phyloP scores from a whole-genome alignment of 2,329 filamentous ascomycete species.

The Chaetomiaceae sp. region DNA sequence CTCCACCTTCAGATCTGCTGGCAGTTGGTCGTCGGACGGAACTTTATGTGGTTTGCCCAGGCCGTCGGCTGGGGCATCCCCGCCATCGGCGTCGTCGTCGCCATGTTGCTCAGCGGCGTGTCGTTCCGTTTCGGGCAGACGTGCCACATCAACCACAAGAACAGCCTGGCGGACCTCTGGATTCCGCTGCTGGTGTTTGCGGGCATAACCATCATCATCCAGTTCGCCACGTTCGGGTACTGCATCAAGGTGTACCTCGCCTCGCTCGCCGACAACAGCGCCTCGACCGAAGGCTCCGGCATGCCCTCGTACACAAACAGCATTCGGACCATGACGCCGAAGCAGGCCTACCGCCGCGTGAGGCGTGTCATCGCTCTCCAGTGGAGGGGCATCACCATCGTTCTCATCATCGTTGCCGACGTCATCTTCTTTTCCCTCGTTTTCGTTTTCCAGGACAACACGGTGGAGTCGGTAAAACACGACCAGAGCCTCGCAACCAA shows the following conservation, averaged over 20 bases:
- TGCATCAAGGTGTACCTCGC: constrained; percentile 93
- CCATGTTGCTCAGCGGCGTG: constrained; percentile 80
- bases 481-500: constrained; percentile 48
- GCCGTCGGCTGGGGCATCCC: constrained; percentile 80
- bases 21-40: constrained; percentile 83
- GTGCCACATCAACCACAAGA: constrained; percentile 88
- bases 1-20: constrained; percentile 98
- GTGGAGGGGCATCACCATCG: constrained; percentile 88
- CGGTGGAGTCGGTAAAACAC: constrained; percentile 55
- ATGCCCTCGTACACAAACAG: constrained; percentile 74
- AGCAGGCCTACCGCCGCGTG: constrained; percentile 82
- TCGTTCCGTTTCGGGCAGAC: constrained; percentile 89
- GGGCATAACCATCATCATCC: constrained; percentile 69
- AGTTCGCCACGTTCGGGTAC: constrained; percentile 82
- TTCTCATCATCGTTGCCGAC: constrained; percentile 83
- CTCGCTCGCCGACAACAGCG: constrained; percentile 68
- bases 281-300: constrained; percentile 65
- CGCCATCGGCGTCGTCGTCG: constrained; percentile 66
- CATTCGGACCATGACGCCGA: constrained; percentile 70
- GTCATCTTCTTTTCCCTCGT: constrained; percentile 91
- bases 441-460: constrained; percentile 81
- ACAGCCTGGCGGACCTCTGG: constrained; percentile 84
- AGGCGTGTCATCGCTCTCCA: constrained; percentile 83
- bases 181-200: constrained; percentile 79
- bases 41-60: constrained; percentile 84